phyloP scores from a whole-genome alignment of 2,329 filamentous ascomycete genomes.

The Aureobasidium sp. region DNA sequence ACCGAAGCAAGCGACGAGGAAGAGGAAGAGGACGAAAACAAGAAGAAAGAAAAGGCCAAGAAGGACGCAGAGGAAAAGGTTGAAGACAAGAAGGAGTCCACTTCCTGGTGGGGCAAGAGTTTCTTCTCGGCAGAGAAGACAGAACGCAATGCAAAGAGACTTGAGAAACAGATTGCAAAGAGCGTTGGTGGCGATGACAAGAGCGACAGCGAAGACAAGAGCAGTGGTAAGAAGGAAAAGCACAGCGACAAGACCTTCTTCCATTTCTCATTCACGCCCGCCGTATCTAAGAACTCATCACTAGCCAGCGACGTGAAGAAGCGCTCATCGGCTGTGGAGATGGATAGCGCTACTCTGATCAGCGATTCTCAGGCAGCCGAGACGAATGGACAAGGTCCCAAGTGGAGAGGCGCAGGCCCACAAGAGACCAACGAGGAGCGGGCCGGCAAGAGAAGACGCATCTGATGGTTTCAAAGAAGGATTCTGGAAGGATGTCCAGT shows the following conservation, averaged over 20 bases:
- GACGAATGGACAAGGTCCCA: background rate
- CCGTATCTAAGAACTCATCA: background rate
- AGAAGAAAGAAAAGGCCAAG: conserved; percentile 11
- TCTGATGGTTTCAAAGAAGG: background rate
- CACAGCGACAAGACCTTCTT: background rate
- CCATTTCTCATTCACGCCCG: conserved; percentile 2
- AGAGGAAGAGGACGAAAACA: conserved; percentile 16
- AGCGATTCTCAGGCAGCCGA: background rate
- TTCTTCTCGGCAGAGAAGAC: conserved; percentile 23
- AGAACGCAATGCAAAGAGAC: conserved; percentile 18
- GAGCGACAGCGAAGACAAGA: conserved; percentile 3
- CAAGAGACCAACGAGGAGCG: background rate
- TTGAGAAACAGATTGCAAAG: conserved; percentile 13
- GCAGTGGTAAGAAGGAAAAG: background rate
- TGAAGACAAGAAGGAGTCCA: conserved; percentile 17
- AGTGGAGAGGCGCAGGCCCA: background rate
- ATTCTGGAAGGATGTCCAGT: background rate
- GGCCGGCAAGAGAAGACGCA: conserved; percentile 5
- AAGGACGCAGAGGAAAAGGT: conserved; percentile 16
- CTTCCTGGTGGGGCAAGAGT: conserved; percentile 16
- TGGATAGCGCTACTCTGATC: background rate
- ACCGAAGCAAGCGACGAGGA: conserved; percentile 52
- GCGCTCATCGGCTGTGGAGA: background rate
- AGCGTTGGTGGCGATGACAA: background rate
- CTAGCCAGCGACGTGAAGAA: background rate